Evolutionary conservation across 2,329 filamentous ascomycete species (phyloP).

Genomic region (Huntiella decipiens): DNA sequence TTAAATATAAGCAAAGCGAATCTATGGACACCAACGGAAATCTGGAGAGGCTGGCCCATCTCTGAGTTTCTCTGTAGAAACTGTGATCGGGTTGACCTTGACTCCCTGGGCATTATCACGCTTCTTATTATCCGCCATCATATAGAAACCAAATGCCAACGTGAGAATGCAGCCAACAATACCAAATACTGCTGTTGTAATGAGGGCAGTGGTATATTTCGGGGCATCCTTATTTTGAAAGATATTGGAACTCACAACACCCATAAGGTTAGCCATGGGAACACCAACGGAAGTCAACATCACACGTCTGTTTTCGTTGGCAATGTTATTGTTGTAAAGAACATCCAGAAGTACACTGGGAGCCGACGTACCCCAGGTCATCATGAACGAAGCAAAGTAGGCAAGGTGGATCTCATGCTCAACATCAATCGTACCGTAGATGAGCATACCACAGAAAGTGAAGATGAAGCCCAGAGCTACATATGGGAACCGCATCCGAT

Average conservation of each 20-base stretch:
- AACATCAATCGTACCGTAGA: conserved; percentile 54
- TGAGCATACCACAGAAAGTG: conserved; percentile 60
- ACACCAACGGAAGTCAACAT: conserved; percentile 54
- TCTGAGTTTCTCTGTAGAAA: conserved; percentile 29
- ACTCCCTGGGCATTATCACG: conserved; percentile 34
- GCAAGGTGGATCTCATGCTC: conserved; percentile 41
- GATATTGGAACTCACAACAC: conserved; percentile 48
- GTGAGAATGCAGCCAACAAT: conserved; percentile 38
- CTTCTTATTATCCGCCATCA: conserved; percentile 36
- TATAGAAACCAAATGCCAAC: conserved; percentile 35
- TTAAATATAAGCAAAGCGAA: no score
- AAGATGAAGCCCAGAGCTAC: conserved; percentile 55
- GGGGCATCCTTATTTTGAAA: conserved; percentile 46
- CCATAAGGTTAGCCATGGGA: conserved; percentile 60
- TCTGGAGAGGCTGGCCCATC: conserved; percentile 28
- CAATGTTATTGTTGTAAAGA: conserved; percentile 67
- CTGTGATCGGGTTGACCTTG: conserved; percentile 25
- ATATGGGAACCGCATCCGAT: conserved; percentile 52
- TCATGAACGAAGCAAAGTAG: conserved; percentile 65
- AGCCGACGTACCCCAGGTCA: conserved; percentile 62
- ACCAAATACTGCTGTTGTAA: conserved; percentile 47
- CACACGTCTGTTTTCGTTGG: conserved; percentile 54
- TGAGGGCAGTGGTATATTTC: conserved; percentile 45
- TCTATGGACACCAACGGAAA: conserved; percentile 31
- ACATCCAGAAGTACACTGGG: conserved; percentile 49